These are phyloP conservation scores for Entoloma clypeatum DNA, from an alignment of 1,284 basidiomycete species.

Conservation along the genomic window DNA sequence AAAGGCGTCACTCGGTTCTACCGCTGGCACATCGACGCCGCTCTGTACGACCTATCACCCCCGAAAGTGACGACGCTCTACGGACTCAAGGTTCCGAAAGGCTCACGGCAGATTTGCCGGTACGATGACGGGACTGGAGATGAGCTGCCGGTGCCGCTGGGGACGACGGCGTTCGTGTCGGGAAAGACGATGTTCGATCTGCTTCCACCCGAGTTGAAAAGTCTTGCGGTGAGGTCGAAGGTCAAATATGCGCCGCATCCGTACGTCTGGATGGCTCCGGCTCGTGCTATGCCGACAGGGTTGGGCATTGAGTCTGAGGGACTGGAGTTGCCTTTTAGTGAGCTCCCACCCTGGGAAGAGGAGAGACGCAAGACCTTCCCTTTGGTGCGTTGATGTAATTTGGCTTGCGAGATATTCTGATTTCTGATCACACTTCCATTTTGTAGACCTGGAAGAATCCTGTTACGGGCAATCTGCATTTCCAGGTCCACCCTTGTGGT, in stretches of 20 bases:
- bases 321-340: constrained; percentile 57
- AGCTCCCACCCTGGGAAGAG: constrained; percentile 75
- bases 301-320: constrained; percentile 78
- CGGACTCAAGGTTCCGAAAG: constrained; percentile 72
- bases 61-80: constrained; percentile 90
- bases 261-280: constrained; percentile 83
- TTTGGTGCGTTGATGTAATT: constrained; percentile 31
- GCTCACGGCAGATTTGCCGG: constrained; percentile 61
- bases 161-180: constrained; percentile 81
- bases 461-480: constrained; percentile 67
- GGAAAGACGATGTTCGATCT: constrained; percentile 87
- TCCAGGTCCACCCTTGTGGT: constrained; percentile 76
- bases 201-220: constrained; percentile 72
- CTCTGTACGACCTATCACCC: constrained; percentile 83
- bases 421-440: not conserved
- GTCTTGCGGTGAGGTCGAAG: constrained; percentile 72
- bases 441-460: constrained; percentile 82
- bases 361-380: constrained; percentile 67
- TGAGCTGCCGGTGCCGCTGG: constrained; percentile 77
- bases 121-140: constrained; percentile 92
- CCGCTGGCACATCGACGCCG: constrained; percentile 94
- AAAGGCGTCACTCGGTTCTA: constrained; percentile 82
- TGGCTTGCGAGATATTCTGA: not conserved
- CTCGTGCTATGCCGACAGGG: constrained; percentile 68
- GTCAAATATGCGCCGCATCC: constrained; percentile 70